Base-by-base conservation (phyloP, 192 early-diverging fungal genomes). In the Globomyces pollinis-pini region DNA sequence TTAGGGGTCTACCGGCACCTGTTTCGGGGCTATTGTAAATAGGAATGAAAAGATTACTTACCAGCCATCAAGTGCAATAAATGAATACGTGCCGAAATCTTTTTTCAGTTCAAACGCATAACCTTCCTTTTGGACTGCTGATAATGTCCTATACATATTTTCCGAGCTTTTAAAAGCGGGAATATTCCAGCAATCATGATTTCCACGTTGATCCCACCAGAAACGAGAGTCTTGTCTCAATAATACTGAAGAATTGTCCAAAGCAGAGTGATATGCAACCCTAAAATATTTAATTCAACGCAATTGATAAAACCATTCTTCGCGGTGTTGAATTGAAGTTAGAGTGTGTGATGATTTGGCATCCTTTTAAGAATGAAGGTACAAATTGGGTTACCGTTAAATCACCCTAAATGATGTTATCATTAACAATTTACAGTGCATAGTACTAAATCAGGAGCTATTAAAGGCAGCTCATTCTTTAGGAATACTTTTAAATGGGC, bases 151-250 rank as follows among this genome's bases (percentile, higher is more conserved):
- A 64, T 70, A 93, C 57, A 78, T 70, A 68, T 93, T 91, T 31
- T 74, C 64, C 1, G 65, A 21, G 79, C 77, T 32, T 20, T 76
- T 50, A 64, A 76, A 88, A 8, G 64, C 62, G 15, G 79, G 77
- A 1, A 93, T 75, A 57, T 92, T 80, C 66, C 91, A 96, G 61
- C 91, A 93, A 56, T 96, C 93, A 69, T 96, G 93, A 63, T 96
- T 94, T 2, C 93, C 93, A n/a, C 93, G 76, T 58, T 88, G 75
- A 69, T 96, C 93, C 62, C 83, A 86, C 75, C 84, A 91, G 34
- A 86, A 90, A 5, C 67, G 61, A 13, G 78, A 79, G 62, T 73
- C 67, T 42, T 81, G 68, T 20, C 77, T 70, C 0, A 32, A 36
- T 31, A 72, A 57, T 0, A 87, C 65, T 3, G 68, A 65, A 9